A percentile compares a stretch with the other conserved stretches of the same genome.
Conservation (phyloP, 2,329 filamentous ascomycete species). For the Diaporthe sp. region DNA sequence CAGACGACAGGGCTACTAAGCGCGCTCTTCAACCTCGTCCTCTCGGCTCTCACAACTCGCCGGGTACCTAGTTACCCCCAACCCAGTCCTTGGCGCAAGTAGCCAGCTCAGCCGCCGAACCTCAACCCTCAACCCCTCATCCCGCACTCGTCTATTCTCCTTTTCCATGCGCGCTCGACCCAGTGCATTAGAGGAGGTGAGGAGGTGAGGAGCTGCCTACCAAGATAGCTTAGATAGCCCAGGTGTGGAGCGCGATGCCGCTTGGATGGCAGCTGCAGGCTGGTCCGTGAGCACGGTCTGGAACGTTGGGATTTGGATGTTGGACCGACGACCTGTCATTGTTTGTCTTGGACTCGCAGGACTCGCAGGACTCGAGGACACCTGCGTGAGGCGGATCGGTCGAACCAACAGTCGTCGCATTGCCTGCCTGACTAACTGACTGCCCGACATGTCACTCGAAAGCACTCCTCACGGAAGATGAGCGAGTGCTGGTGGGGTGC, state of each 20-base stretch:
- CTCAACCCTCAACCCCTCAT: not conserved
- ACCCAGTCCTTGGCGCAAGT: not conserved
- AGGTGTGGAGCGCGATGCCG: slow-evolving; percentile 10
- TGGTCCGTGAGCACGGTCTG: slow-evolving; percentile 13
- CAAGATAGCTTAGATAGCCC: not conserved
- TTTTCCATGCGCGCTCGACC: not conserved
- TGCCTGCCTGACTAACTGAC: not conserved
- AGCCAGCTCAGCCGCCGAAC: not conserved
- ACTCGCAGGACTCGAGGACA: not conserved
- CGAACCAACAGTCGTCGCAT: not conserved
- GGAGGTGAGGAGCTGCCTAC: not conserved
- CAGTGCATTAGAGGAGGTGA: not conserved
- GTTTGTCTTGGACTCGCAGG: slow-evolving; percentile 17
- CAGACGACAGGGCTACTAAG: slow-evolving; percentile 7
- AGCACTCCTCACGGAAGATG: slow-evolving; percentile 15
- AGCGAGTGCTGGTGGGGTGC: not conserved
- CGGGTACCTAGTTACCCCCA: not conserved
- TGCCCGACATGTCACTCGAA: not conserved
- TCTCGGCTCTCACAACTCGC: not conserved
- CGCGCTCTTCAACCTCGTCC: slow-evolving; percentile 8
- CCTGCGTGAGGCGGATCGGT: not conserved
- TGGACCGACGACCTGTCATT: not conserved
- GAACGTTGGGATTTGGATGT: slow-evolving; percentile 1
- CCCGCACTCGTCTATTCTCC: not conserved
- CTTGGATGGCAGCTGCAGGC: slow-evolving; percentile 19